These are phyloP conservation scores for Penicillium sp. DNA, from an alignment of 2,329 filamentous ascomycete species.

Conservation along the genomic window DNA sequence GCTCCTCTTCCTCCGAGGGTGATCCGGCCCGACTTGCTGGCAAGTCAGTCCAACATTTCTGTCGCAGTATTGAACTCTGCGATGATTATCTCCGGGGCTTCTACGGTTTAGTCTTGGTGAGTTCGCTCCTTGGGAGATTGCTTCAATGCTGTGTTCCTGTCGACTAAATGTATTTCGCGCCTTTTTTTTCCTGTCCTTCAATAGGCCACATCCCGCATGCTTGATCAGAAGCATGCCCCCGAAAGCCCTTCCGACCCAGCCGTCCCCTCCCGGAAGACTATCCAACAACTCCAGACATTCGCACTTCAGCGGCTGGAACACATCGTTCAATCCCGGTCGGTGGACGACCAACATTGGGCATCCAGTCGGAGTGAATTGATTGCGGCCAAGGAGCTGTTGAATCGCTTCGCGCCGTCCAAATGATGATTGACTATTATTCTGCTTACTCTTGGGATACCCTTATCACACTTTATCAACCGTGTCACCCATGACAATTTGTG, in stretches of 20 bases:
- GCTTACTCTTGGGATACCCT: slow-evolving; percentile 2
- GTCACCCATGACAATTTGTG: neutral
- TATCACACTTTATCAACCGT: neutral
- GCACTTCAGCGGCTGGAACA: slow-evolving; percentile 42
- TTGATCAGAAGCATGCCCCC: slow-evolving; percentile 25
- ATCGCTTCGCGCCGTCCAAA: slow-evolving; percentile 26
- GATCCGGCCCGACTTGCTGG: slow-evolving; percentile 58
- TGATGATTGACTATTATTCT: slow-evolving; percentile 7
- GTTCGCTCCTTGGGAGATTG: slow-evolving; percentile 26
- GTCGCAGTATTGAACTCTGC: slow-evolving; percentile 88
- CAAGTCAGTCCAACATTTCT: slow-evolving; percentile 82
- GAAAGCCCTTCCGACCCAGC: slow-evolving; percentile 12
- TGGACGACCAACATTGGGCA: slow-evolving; percentile 36
- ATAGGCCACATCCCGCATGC: slow-evolving; percentile 36
- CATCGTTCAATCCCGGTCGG: slow-evolving; percentile 42
- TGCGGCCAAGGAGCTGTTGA: slow-evolving; percentile 47
- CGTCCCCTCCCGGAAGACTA: slow-evolving; percentile 28
- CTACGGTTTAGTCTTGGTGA: slow-evolving; percentile 83
- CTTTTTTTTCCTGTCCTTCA: slow-evolving; percentile 3
- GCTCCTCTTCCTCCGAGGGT: slow-evolving; percentile 45
- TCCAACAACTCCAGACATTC: slow-evolving; percentile 41
- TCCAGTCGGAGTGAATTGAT: slow-evolving; percentile 45
- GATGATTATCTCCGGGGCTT: slow-evolving; percentile 90
- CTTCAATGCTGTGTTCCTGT: neutral
- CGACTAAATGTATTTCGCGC: neutral